A percentile compares a stretch with the other conserved stretches of the same genome.
phyloP scores from a whole-genome alignment of 371 early-diverging fungal species.

The Rhizopus arrhizus region DNA sequence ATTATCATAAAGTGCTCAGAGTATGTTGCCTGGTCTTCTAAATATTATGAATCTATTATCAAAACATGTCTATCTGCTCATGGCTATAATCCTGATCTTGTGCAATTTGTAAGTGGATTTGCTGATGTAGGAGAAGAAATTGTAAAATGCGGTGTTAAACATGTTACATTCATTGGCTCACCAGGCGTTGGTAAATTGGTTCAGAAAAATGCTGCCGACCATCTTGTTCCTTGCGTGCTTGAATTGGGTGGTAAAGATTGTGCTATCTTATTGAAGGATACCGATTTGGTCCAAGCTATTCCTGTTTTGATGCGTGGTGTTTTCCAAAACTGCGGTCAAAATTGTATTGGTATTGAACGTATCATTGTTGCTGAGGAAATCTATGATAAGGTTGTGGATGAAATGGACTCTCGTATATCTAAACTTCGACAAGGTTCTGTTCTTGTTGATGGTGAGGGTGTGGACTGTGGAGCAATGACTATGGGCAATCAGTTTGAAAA shows the following conservation, averaged over 20 bases:
- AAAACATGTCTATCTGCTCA: conserved; percentile 65
- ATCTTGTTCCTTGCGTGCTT: conserved; percentile 81
- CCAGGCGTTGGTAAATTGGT: conserved; percentile 80
- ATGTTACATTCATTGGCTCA: conserved; percentile 86
- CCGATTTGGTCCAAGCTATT: conserved; percentile 67
- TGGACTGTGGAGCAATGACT: conserved; percentile 82
- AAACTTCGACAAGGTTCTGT: conserved; percentile 72
- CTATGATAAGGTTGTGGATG: conserved; percentile 71
- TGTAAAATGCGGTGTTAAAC: conserved; percentile 64
- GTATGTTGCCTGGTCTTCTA: conserved; percentile 82
- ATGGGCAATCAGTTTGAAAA: conserved; percentile 62
- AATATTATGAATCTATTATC: conserved; percentile 67
- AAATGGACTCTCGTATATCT: conserved; percentile 57
- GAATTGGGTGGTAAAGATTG: conserved; percentile 93
- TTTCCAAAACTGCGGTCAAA: conserved; percentile 87
- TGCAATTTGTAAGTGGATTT: conserved; percentile 80
- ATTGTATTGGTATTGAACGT: conserved; percentile 83
- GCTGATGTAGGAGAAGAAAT: conserved; percentile 81
- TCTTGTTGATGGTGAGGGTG: conserved; percentile 64
- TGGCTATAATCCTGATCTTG: conserved; percentile 76
- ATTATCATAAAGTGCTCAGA: conserved; percentile 85
- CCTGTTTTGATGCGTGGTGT: conserved; percentile 79
- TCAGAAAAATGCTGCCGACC: conserved; percentile 71
- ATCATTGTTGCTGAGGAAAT: conserved; percentile 68
- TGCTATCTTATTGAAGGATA: conserved; percentile 76